Conservation (phyloP, 2,329 filamentous ascomycete species). For the Ophiostoma pallidulum region DNA sequence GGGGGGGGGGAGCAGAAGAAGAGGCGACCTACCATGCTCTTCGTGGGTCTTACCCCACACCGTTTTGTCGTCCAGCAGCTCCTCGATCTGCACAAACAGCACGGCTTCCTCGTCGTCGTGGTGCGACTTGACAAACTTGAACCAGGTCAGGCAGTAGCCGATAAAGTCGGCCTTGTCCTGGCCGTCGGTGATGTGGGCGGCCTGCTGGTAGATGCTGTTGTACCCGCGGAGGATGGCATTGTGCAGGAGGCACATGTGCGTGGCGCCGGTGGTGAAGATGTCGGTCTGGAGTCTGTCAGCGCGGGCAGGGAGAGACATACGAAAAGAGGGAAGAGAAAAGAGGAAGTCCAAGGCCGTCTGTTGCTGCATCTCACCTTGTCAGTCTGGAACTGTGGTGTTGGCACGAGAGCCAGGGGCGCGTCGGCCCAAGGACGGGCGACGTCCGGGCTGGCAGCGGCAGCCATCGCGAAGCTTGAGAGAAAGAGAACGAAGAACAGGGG, state of each 20-base stretch:
- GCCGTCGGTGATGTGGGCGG: constrained; percentile 36
- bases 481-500: neutral
- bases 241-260: constrained; percentile 53
- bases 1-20: neutral
- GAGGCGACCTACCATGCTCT: constrained; percentile 39
- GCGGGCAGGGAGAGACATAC: no score
- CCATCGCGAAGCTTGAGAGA: neutral
- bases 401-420: constrained; percentile 42
- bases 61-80: constrained; percentile 38
- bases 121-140: constrained; percentile 49
- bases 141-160: constrained; percentile 48
- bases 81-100: constrained; percentile 46
- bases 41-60: constrained; percentile 43
- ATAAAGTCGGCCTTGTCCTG: constrained; percentile 48
- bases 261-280: constrained; percentile 48
- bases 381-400: constrained; percentile 43
- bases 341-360: no score
- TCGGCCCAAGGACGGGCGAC: constrained; percentile 39
- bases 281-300: constrained; percentile 33
- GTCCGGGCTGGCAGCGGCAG: neutral
- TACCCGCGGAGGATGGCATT: constrained; percentile 54
- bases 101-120: constrained; percentile 51
- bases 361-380: no score
- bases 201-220: constrained; percentile 55
- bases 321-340: neutral